These are phyloP conservation scores for Pythium periplocum DNA, from an alignment of 352 stramenopile species.

Conservation along the genomic window DNA sequence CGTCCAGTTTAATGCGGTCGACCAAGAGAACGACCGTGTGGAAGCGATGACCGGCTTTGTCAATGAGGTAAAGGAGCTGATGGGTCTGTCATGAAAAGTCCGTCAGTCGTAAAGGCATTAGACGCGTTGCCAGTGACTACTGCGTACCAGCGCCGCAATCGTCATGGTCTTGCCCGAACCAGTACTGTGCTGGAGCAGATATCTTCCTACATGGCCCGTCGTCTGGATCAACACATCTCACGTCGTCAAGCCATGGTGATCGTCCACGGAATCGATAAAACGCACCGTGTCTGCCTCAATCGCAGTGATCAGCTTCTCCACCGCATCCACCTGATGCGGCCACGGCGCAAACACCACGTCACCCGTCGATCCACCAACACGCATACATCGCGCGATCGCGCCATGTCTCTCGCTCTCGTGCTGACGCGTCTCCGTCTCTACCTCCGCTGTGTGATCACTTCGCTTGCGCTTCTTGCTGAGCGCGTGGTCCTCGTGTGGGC, in stretches of 20 bases:
- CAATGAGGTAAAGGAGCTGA: constrained; percentile 57
- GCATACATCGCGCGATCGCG: constrained; percentile 52
- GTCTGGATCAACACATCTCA: background rate
- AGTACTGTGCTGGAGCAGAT: constrained; percentile 78
- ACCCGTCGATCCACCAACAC: constrained; percentile 29
- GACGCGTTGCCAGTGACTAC: too few species aligned
- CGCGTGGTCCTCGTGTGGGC: too few species aligned
- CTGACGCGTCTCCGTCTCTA: background rate
- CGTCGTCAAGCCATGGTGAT: too few species aligned
- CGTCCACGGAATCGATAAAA: too few species aligned
- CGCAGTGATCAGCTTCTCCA: constrained; percentile 43
- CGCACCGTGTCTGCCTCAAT: constrained; percentile 18
- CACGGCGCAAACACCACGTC: constrained; percentile 43
- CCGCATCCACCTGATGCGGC: constrained; percentile 54
- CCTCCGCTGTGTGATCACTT: background rate
- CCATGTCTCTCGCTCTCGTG: constrained; percentile 5
- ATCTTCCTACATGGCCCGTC: constrained; percentile 22
- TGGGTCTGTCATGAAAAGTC: constrained; percentile 27
- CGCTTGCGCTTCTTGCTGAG: constrained; percentile 19
- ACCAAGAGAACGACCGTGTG: constrained; percentile 75
- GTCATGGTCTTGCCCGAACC: constrained; percentile 79
- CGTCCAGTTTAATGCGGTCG: constrained; percentile 80
- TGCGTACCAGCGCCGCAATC: constrained; percentile 50
- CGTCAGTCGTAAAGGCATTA: too few species aligned
- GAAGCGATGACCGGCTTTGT: constrained; percentile 36